Evolutionary conservation across 441 rosid genomes (phyloP), one percentile per base, ranked within the genome.

Genomic region (Croton setiger): DNA sequence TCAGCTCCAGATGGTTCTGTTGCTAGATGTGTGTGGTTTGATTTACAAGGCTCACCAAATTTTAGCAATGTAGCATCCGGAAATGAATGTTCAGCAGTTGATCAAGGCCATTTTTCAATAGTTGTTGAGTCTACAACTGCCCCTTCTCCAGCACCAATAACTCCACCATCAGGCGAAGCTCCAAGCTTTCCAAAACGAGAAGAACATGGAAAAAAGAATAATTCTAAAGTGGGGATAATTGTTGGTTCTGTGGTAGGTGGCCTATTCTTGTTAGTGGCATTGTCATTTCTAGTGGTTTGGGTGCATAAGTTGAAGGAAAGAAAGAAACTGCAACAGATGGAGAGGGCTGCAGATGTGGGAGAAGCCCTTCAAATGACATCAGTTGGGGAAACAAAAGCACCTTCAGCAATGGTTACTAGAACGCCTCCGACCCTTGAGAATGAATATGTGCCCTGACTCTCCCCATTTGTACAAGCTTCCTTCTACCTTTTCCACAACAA

Each of bases 81-180:
- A 35, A 86, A 86, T 80, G 78, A 73, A 18, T 96, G 99, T 61
- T 79, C 76, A 63, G 82, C 88, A 0, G 20, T 60, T 45, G 76
- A 75, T 45, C 98, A 86, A 51, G 99, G 98, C 48, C 97, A 96
- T 83, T 96, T 96, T 82, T 82, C 97, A 1, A 76, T 96, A 17
- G 98, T 86, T 60, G 86, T 85, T 0, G 90, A 88, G 79, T 90
- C 92, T 7, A 59, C 31, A 27, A 27, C 76, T 1, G 80, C 80
- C 2, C 88, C 96, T 58, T 78, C 81, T 72, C 83, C 86, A 0
- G 20, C 72, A 41, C 92, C 86, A 4, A 68, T 61, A 47, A 64
- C 80, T 7, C 66, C 66, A 6, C 57, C 75, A n/a, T 51, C 55
- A 15, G 63, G 49, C 39, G 58, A 13, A 18, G 35, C 53, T 65